These are phyloP conservation scores for Coniosporium tulheliwenetii DNA, from an alignment of 2,329 filamentous ascomycete genomes.

Conservation along the genomic window DNA sequence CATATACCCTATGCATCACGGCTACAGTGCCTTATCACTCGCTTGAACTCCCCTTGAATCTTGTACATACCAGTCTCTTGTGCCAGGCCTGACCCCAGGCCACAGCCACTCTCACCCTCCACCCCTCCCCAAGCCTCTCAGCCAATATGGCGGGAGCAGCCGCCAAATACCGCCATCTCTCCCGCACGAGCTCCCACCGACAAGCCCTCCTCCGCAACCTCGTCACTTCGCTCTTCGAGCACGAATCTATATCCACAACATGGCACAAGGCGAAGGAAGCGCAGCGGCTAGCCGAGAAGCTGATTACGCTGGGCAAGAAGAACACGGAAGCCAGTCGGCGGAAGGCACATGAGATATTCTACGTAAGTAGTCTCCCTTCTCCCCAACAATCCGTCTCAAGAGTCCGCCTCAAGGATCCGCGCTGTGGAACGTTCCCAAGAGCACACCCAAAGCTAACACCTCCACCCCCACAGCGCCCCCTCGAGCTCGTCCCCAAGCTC, in stretches of 20 bases:
- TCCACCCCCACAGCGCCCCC: conserved; percentile 39
- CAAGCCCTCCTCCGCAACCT: conserved; percentile 89
- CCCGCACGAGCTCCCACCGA: conserved; percentile 72
- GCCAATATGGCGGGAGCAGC: conserved; percentile 65
- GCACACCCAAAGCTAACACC: conserved; percentile 5
- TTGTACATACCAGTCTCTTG: too few species aligned
- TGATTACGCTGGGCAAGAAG: conserved; percentile 86
- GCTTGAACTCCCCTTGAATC: too few species aligned
- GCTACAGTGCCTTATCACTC: too few species aligned
- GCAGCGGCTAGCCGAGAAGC: conserved; percentile 80
- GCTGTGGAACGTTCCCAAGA: neutral
- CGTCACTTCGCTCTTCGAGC: conserved; percentile 82
- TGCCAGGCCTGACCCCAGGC: neutral
- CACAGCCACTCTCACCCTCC: neutral
- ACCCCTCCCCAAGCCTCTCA: conserved; percentile 1
- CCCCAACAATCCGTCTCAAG: neutral
- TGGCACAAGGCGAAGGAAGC: conserved; percentile 96
- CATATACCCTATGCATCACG: too few species aligned
- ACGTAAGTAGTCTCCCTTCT: conserved; percentile 40
- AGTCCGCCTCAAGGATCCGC: neutral
- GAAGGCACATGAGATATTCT: conserved; percentile 60
- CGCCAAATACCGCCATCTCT: conserved; percentile 78
- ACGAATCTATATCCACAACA: conserved; percentile 89
- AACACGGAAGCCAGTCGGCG: conserved; percentile 70
- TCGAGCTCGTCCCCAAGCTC: conserved; percentile 64